Evolutionary conservation across 1,284 basidiomycete genomes (phyloP).

Genomic region (Crucibulum cyathiforme): DNA sequence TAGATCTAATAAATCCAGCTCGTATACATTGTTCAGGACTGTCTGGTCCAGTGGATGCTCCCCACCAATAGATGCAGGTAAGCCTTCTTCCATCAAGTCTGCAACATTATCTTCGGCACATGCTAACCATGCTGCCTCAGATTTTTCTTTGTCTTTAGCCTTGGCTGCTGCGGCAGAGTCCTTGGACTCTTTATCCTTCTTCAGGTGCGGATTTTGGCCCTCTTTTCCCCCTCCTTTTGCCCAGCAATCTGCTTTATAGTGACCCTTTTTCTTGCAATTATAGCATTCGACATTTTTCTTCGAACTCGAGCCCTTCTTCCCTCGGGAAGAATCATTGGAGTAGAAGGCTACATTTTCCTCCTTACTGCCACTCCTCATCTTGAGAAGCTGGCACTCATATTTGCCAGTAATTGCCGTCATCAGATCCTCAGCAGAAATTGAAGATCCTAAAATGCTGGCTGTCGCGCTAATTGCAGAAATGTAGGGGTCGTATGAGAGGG

Average conservation of each 20-base stretch:
- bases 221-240: slow-evolving; percentile 30
- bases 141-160: slow-evolving; percentile 9
- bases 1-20: no score
- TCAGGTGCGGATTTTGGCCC: slow-evolving; percentile 20
- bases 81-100: neutral
- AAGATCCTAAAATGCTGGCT: slow-evolving; percentile 18
- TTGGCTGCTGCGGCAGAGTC: slow-evolving; percentile 7
- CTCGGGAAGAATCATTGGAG: slow-evolving; percentile 9
- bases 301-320: slow-evolving; percentile 10
- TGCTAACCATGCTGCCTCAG: slow-evolving; percentile 13
- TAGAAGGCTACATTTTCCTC: slow-evolving; percentile 25
- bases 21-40: no score
- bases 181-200: slow-evolving; percentile 2
- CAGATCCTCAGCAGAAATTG: slow-evolving; percentile 19
- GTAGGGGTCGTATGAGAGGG: slow-evolving; percentile 24
- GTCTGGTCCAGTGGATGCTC: no score
- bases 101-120: slow-evolving; percentile 1
- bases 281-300: slow-evolving; percentile 21
- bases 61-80: no score
- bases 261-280: slow-evolving; percentile 26
- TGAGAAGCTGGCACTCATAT: slow-evolving; percentile 16
- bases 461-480: slow-evolving; percentile 28
- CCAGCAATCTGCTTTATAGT: slow-evolving; percentile 16
- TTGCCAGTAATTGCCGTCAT: slow-evolving; percentile 25
- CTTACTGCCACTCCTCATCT: slow-evolving; percentile 13